Evolutionary conservation across 495 filamentous ascomycete species (phyloP), one percentile per base, ranked within the genome.

Genomic region (Trichoderma reesei): DNA sequence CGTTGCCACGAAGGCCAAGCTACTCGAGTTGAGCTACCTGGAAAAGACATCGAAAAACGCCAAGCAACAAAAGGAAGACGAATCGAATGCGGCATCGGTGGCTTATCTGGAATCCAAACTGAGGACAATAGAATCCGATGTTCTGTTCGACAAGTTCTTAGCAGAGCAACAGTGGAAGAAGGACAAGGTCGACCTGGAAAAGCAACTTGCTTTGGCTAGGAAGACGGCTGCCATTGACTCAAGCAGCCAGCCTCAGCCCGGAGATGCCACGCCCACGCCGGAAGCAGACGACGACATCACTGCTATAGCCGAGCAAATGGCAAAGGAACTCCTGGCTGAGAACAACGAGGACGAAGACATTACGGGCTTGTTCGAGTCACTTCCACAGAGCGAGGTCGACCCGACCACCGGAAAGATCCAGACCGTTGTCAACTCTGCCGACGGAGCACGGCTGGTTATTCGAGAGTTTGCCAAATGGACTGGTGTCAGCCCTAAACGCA

Each of bases 401-500:
- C 74, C 75, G 5, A 42, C 72, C 8, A 82, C 81, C 7, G 82
- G 81, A 34, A 80, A 82, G 68, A 76, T 78, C 5, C 78, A 69
- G 34, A 83, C 76, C 0, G 78, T 84, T 0, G 72, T 82, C 67
- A 82, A 79, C 38, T 74, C 74, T 33, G 66, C 75, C 3, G 76
- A 84, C 67, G 82, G 81, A 0, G 66, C 76, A 5, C 82, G 74
- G 59, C 75, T 90, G 7, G 82, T 70, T 3, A 81, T 95, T 61
- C 77, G 91, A 61, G 86, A 96, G 66, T 97, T 98, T 82, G 92
- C 91, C 16, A 88, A 89, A 71, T 86, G 81, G 79, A 83, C 78
- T 16, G 88, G 90, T 41, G 72, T 93, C 14, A 87, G 74, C 66
- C 90, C 90, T 20, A 81, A 84, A 46, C 80, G 86, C 63, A 81